Evolutionary conservation across 148 eudicot species (phyloP).

Genomic region (Chenopodium berlandieri): DNA sequence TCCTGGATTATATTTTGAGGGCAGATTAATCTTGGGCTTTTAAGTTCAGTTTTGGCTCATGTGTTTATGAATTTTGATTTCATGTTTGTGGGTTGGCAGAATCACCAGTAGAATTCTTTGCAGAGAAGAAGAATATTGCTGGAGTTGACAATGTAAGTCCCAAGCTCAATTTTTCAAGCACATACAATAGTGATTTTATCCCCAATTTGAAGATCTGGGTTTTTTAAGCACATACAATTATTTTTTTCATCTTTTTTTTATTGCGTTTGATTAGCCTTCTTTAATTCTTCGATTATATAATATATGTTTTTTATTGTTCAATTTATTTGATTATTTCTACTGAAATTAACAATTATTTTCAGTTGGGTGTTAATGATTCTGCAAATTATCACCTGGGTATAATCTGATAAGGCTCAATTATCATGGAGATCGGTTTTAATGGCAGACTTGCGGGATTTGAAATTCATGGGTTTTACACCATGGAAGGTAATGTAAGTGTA

Average conservation of each 20-base stretch:
- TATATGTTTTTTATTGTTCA: neutral
- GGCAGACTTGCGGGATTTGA: constrained; percentile 53
- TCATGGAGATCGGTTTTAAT: constrained; percentile 35
- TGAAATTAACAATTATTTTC: neutral
- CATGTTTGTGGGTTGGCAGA: too few species aligned
- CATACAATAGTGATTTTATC: too few species aligned
- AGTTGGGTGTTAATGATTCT: neutral
- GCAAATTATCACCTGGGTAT: constrained; percentile 6
- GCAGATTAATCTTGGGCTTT: too few species aligned
- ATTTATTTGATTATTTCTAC: neutral
- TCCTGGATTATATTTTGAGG: too few species aligned
- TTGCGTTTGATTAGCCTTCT: neutral
- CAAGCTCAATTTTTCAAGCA: too few species aligned
- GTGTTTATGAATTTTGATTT: too few species aligned
- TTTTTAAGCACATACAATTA: neutral
- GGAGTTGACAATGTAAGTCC: too few species aligned
- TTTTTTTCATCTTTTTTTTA: too few species aligned
- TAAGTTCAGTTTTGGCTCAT: too few species aligned
- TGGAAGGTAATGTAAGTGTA: constrained; percentile 45
- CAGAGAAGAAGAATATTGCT: too few species aligned
- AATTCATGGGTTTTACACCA: constrained; percentile 74
- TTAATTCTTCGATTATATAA: neutral
- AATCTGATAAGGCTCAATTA: neutral
- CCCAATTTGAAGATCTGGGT: too few species aligned
- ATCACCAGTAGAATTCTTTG: too few species aligned